These are phyloP conservation scores for Dissophora globulifera DNA, from an alignment of 192 early-diverging fungal species.

Conservation along the genomic window DNA sequence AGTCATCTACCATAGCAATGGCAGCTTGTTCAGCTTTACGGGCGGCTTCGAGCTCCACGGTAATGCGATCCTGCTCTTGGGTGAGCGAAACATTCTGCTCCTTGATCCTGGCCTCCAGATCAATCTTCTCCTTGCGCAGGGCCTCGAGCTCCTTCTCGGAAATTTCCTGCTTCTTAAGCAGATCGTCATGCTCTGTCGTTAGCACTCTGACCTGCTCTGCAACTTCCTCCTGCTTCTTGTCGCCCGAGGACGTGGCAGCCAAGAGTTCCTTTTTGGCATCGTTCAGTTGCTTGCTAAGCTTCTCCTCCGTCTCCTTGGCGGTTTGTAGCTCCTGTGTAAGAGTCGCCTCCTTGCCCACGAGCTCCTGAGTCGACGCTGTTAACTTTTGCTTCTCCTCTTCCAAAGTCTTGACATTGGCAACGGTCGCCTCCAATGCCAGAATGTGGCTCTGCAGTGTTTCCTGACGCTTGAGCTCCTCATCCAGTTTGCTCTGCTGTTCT, in stretches of 20 bases:
- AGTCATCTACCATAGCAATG: background rate
- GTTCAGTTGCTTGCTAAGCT: constrained; percentile 39
- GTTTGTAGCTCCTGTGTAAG: constrained; percentile 5
- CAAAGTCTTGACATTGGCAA: background rate
- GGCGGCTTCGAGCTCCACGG: constrained; percentile 3
- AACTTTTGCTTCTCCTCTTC: constrained; percentile 22
- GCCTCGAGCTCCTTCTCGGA: constrained; percentile 19
- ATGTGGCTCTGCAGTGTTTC: constrained; percentile 18
- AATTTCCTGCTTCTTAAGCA: background rate
- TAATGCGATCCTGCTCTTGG: constrained; percentile 10
- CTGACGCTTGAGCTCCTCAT: constrained; percentile 16
- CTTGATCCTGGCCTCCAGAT: constrained; percentile 19
- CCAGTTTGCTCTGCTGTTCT: constrained; percentile 11
- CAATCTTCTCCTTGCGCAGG: constrained; percentile 24
- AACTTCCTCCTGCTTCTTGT: constrained; percentile 45
- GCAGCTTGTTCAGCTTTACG: constrained; percentile 11
- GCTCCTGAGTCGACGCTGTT: background rate
- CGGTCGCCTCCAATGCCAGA: constrained; percentile 20
- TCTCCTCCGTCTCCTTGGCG: constrained; percentile 11
- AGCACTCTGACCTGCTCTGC: background rate
- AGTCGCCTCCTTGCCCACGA: constrained; percentile 21
- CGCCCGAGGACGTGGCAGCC: background rate
- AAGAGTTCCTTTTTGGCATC: constrained; percentile 40
- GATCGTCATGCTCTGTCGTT: constrained; percentile 8
- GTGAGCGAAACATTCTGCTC: constrained; percentile 1